phyloP scores from a whole-genome alignment of 1,284 basidiomycete species.

The Cerrena zonata region DNA sequence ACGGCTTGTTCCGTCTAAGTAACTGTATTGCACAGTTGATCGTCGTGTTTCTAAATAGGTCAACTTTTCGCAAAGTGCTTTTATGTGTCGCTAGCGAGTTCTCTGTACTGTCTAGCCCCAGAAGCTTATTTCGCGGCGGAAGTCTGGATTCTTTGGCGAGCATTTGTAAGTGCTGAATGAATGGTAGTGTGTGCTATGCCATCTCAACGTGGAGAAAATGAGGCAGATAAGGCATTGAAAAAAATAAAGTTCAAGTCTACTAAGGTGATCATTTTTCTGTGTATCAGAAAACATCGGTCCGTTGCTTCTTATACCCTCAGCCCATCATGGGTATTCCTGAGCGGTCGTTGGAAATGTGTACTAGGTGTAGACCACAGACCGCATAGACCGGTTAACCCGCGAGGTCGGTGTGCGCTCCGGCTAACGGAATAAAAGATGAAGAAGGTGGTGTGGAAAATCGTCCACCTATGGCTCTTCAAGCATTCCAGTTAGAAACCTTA shows the following conservation, averaged over 20 bases:
- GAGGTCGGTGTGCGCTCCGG: neutral
- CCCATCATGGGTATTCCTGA: neutral
- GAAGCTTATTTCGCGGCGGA: neutral
- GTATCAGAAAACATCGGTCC: neutral
- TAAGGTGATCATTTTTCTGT: neutral
- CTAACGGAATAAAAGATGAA: neutral
- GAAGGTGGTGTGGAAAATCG: neutral
- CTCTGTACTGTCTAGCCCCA: neutral
- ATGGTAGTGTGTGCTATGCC: neutral
- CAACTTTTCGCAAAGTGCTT: neutral
- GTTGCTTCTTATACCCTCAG: neutral
- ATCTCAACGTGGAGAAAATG: neutral
- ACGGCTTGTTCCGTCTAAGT: neutral
- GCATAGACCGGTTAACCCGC: neutral
- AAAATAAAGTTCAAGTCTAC: neutral
- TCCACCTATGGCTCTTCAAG: neutral
- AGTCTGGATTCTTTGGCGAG: neutral
- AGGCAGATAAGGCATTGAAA: neutral
- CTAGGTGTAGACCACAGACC: neutral
- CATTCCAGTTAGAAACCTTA: neutral
- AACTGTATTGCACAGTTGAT: neutral
- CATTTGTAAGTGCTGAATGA: neutral
- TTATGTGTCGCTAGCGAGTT: neutral
- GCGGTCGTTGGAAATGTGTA: neutral
- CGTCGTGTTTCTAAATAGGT: neutral